Percentiles rank a stretch among this genome's conserved stretches.
Conservation (phyloP, 345 rosid genomes). For the Rubroshorea leprosula region DNA sequence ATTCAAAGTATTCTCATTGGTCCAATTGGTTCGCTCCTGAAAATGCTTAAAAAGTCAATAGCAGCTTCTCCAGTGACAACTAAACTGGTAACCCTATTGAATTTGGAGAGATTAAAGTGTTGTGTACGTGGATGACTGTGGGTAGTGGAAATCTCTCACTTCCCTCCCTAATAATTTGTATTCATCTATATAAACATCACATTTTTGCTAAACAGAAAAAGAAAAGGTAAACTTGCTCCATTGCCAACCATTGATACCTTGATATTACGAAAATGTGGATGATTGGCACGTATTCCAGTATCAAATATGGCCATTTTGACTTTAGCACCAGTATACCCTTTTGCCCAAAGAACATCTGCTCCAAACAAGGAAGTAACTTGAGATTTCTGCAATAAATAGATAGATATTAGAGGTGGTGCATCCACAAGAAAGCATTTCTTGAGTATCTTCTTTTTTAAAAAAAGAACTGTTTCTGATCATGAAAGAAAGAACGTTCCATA, state of each 20-base stretch:
- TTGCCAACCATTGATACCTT: conserved; percentile 46
- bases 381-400: conserved; percentile 46
- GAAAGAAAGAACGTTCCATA: conserved; percentile 1
- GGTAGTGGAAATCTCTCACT: too few species aligned
- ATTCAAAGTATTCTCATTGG: conserved; percentile 91
- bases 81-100: not conserved
- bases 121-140: too few species aligned
- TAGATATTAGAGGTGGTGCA: not conserved
- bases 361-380: conserved; percentile 96
- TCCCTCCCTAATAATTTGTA: too few species aligned
- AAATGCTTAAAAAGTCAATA: conserved; percentile 27
- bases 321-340: conserved; percentile 87
- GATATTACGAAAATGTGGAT: conserved; percentile 93
- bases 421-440: conserved; percentile 1
- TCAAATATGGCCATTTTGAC: conserved; percentile 99
- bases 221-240: too few species aligned
- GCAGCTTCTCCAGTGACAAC: conserved; percentile 16
- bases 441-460: not conserved
- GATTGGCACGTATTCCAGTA: conserved; percentile 88
- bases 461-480: not conserved
- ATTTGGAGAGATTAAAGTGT: too few species aligned
- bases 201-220: too few species aligned
- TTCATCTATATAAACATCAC: too few species aligned
- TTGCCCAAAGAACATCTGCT: conserved; percentile 80
- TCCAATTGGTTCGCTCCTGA: conserved; percentile 99